A percentile compares a stretch with the other conserved stretches of the same genome.
phyloP scores from a whole-genome alignment of 805 yeast species.

The Wickerhamomyces alni region DNA sequence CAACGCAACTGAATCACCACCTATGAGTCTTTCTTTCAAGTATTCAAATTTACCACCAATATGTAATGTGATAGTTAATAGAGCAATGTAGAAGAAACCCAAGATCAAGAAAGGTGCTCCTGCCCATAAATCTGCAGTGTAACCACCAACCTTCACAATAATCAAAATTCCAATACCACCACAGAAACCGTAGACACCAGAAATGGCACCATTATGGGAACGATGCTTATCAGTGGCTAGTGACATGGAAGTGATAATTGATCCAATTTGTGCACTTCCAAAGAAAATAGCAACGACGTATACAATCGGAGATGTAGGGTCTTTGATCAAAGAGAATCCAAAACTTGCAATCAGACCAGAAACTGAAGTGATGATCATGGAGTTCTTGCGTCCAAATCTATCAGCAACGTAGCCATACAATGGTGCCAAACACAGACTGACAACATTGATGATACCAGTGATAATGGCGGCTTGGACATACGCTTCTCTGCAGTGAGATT shows the following conservation, averaged over 20 bases:
- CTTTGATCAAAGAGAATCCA: conserved; percentile 26
- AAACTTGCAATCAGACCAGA: conserved; percentile 40
- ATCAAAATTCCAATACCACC: conserved; percentile 66
- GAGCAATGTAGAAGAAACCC: conserved; percentile 33
- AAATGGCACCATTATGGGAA: conserved; percentile 52
- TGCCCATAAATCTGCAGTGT: conserved; percentile 48
- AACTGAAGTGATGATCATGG: conserved; percentile 32
- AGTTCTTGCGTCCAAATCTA: conserved; percentile 29
- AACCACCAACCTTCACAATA: conserved; percentile 57
- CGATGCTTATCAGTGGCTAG: conserved; percentile 42
- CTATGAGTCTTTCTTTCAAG: conserved; percentile 3
- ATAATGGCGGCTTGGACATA: conserved; percentile 61
- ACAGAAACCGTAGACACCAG: conserved; percentile 62
- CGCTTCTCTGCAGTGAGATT: conserved; percentile 52
- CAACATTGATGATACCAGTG: conserved; percentile 59
- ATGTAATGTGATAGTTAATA: conserved; percentile 15
- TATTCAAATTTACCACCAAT: conserved; percentile 16
- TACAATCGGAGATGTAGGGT: conserved; percentile 31
- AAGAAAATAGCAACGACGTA: conserved; percentile 37
- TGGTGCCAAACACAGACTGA: conserved; percentile 57
- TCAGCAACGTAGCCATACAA: conserved; percentile 57
- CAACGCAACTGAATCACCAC: conserved; percentile 4
- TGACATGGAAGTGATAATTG: conserved; percentile 59
- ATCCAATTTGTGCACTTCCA: conserved; percentile 59
- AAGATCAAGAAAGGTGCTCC: conserved; percentile 55